Base-by-base conservation (phyloP, 2,329 filamentous ascomycete genomes). In the Ophiostoma ips region DNA sequence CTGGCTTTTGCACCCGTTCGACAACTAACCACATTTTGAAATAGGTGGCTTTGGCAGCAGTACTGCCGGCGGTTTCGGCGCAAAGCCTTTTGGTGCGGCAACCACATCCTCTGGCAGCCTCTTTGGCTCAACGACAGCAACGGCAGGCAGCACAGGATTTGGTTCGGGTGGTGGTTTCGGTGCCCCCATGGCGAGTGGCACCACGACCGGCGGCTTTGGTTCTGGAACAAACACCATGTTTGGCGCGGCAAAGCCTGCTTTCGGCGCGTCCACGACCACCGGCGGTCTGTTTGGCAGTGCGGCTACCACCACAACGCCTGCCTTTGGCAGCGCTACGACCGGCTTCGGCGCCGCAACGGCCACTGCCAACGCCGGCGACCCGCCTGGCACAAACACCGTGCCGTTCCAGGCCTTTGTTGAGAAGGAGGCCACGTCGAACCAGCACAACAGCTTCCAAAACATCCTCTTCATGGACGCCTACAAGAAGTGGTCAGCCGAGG, bases 401-500 rank as follows among this genome's bases (percentile, higher is more conserved):
- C 74, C 81, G 5, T 94, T 90, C 67, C 68, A 76, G 53, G 71
- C 86, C 0, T 74, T 77, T 44, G 68, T 73, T 18, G 87, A 94
- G 67, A 92, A 90, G 64, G 87, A 94, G 60, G 66, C 70, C 3
- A 77, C 74, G 38, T 46, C 44, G 31, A 74, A 68, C 56, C 65
- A 64, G 16, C 57, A 68, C 56, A 77, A 83, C 60, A 73, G 82
- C 4, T 94, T 84, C 64, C 86, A 92, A 64, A 90, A 81, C 58
- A 79, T 94, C 51, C 70, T 83, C 19, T 88, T 90, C 63, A 82
- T 84, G 67, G 79, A 82, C 21, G 77, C 83, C 1, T 94, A 90
- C 69, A 82, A 81, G 64, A 94, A 92, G 63, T 96, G 84, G 71
- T 95, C 90, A 10, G 78, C 86, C n/a, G 92, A 86, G 59, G 83